A percentile compares a stretch with the other conserved stretches of the same genome.
These are phyloP conservation scores for Stramenopiles sp. DNA, from an alignment of 352 stramenopile genomes.

Conservation along the genomic window DNA sequence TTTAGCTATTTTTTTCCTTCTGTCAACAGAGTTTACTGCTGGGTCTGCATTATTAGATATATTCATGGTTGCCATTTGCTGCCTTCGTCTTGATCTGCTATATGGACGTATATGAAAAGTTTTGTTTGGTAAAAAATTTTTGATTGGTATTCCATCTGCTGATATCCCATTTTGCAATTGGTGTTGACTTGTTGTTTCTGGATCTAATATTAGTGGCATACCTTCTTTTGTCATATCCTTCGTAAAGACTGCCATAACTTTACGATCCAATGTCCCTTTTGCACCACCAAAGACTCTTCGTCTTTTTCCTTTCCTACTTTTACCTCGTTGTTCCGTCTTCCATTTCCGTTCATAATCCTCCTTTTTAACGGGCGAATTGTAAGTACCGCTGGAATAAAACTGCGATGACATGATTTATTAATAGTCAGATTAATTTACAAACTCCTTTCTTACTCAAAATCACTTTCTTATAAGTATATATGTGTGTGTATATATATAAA, in stretches of 20 bases:
- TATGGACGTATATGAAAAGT: conserved; percentile 7
- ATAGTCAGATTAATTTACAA: neutral
- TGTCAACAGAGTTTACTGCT: neutral
- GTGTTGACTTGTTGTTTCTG: neutral
- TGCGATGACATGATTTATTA: neutral
- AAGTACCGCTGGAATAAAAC: neutral
- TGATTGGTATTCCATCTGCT: conserved; percentile 1
- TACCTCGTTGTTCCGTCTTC: neutral
- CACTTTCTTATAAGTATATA: too few species aligned
- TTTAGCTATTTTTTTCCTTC: neutral
- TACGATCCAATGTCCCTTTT: neutral
- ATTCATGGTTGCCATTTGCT: neutral
- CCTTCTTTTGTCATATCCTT: neutral
- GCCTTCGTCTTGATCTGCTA: neutral
- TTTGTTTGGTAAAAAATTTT: conserved; percentile 6
- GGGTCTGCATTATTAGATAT: neutral
- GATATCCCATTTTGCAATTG: neutral
- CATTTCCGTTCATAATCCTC: neutral
- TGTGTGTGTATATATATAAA: too few species aligned
- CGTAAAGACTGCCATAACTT: neutral
- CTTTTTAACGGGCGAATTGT: neutral
- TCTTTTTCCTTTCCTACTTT: neutral
- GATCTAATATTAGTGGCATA: neutral
- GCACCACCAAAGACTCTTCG: neutral
- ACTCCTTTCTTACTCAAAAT: too few species aligned